Evolutionary conservation across 306 rosid species (phyloP).

Genomic region (Aeschynomene evenia): DNA sequence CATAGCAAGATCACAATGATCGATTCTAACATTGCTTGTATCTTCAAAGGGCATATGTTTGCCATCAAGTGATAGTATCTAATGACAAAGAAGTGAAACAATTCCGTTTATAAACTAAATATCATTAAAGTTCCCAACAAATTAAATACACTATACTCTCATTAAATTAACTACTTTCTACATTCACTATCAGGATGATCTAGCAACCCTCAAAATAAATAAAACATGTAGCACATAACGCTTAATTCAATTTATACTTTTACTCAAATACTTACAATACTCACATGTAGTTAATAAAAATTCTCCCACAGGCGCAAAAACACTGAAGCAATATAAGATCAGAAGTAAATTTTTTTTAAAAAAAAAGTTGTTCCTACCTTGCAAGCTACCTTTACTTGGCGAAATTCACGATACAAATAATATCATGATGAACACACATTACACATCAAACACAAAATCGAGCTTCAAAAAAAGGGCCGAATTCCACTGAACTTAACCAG

Average conservation of each 20-base stretch:
- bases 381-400: neutral
- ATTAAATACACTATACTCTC: neutral
- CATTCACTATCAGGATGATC: neutral
- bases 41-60: neutral
- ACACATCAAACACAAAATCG: no score
- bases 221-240: no score
- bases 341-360: neutral
- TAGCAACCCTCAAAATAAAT: neutral
- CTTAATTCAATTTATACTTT: neutral
- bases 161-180: neutral
- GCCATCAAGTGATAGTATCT: neutral
- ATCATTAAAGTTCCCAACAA: neutral
- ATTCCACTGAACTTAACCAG: neutral
- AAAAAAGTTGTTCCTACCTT: neutral
- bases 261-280: neutral
- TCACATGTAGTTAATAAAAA: neutral
- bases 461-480: neutral
- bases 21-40: neutral
- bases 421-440: no score
- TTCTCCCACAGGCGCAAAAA: neutral
- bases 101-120: neutral
- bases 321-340: neutral
- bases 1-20: neutral
- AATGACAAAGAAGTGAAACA: neutral
- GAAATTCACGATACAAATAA: no score